A percentile compares a stretch with the other conserved stretches of the same genome.
These are phyloP conservation scores for Yamagishiella unicocca DNA, from an alignment of 139 green algal genomes.

Conservation along the genomic window DNA sequence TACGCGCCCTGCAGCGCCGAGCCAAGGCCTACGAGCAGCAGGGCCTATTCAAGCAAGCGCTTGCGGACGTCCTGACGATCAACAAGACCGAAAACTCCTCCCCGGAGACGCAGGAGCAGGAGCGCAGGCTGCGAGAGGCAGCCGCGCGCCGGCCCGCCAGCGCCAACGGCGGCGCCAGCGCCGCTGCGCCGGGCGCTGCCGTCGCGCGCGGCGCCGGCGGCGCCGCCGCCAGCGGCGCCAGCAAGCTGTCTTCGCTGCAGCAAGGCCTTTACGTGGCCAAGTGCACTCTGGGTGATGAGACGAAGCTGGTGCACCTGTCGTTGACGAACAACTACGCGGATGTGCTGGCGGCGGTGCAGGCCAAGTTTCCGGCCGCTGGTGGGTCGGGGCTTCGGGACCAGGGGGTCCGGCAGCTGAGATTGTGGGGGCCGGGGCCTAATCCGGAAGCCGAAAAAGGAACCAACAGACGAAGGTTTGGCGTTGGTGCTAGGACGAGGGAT, in stretches of 20 bases:
- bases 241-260: constrained; percentile 26
- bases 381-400: too few relatives aligned
- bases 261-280: constrained; percentile 68
- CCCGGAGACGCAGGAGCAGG: constrained; percentile 73
- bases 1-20: constrained; percentile 76
- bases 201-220: not conserved
- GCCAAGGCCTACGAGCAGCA: constrained; percentile 85
- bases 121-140: constrained; percentile 79
- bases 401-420: too few relatives aligned
- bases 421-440: too few relatives aligned
- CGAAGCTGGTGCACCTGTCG: constrained; percentile 76
- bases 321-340: constrained; percentile 76
- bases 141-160: constrained; percentile 47
- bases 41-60: constrained; percentile 83
- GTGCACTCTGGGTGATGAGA: constrained; percentile 79
- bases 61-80: constrained; percentile 76
- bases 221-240: not conserved
- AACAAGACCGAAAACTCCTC: constrained; percentile 66
- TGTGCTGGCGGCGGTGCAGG: constrained; percentile 73
- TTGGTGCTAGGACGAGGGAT: too few relatives aligned
- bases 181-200: constrained; percentile 10
- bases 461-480: too few relatives aligned
- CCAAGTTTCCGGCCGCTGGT: constrained; percentile 81
- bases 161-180: not conserved
- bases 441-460: too few relatives aligned